These are phyloP conservation scores for Aspergillus sp. DNA, from an alignment of 2,329 filamentous ascomycete species.

Conservation along the genomic window DNA sequence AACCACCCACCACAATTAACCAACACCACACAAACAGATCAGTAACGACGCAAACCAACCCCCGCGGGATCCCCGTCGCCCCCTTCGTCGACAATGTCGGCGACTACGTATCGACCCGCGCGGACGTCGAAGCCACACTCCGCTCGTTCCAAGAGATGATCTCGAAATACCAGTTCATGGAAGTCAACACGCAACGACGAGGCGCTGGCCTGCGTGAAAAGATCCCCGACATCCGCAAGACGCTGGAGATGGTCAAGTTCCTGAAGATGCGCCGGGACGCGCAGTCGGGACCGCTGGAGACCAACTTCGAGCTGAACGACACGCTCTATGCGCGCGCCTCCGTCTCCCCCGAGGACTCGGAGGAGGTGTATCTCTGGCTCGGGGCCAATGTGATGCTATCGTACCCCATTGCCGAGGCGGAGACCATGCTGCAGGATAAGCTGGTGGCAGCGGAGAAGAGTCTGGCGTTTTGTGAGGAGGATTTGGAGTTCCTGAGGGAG, in stretches of 20 bases:
- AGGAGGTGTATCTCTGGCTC: constrained; percentile 97
- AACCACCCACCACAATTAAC: constrained; percentile 2
- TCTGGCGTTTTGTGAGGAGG: constrained; percentile 87
- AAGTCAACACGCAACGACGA: constrained; percentile 84
- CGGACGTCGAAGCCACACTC: constrained; percentile 48
- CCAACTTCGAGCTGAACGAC: constrained; percentile 94
- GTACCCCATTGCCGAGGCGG: constrained; percentile 86
- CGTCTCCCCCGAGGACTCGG: constrained; percentile 66
- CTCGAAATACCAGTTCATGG: constrained; percentile 99
- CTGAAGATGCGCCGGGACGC: constrained; percentile 72
- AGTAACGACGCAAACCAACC: constrained; percentile 38
- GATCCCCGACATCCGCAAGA: constrained; percentile 96
- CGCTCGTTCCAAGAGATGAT: constrained; percentile 49
- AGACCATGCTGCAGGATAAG: constrained; percentile 74
- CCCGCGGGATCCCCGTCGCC: constrained; percentile 47
- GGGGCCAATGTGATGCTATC: constrained; percentile 98
- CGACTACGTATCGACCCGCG: constrained; percentile 47
- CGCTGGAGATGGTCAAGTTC: constrained; percentile 85
- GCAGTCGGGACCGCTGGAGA: constrained; percentile 63
- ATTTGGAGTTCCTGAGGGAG: constrained; percentile 90
- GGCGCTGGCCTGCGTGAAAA: constrained; percentile 84
- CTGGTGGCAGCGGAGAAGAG: constrained; percentile 75
- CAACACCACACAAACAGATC: constrained; percentile 22
- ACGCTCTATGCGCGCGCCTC: constrained; percentile 88
- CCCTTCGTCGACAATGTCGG: constrained; percentile 49